Percentiles rank a stretch among this genome's conserved stretches.
These are phyloP conservation scores for Coniochaeta hoffmannii DNA, from an alignment of 2,329 filamentous ascomycete genomes.

Conservation along the genomic window DNA sequence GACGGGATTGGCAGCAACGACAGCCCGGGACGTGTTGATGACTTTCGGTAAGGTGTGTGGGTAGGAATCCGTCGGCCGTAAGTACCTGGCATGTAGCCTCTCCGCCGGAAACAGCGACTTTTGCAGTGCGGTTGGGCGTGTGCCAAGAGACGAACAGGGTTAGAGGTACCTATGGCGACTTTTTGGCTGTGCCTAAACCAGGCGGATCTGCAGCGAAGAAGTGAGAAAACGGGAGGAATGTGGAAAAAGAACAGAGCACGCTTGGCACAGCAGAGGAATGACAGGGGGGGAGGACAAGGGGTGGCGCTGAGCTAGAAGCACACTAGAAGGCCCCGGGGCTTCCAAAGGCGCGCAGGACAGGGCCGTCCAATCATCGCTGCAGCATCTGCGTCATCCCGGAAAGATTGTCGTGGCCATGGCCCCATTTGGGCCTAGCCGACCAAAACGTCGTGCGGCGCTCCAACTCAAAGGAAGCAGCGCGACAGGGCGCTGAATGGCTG, in stretches of 20 bases:
- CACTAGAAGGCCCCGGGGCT: neutral
- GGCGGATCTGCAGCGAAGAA: neutral
- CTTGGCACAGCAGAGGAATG: neutral
- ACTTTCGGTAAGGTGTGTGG: neutral
- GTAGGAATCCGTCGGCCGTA: neutral
- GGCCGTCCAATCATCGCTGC: neutral
- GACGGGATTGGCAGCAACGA: neutral
- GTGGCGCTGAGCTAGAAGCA: slow-evolving; percentile 1
- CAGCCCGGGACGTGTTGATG: neutral
- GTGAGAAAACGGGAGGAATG: neutral
- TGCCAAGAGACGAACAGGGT: neutral
- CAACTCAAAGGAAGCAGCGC: neutral
- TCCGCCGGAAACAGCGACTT: neutral
- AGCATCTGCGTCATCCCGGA: neutral
- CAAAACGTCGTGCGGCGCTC: neutral
- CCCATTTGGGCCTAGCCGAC: neutral
- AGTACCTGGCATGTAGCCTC: neutral
- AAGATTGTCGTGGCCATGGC: neutral
- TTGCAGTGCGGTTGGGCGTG: neutral
- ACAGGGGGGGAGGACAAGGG: neutral
- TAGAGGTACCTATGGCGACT: neutral
- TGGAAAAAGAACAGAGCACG: neutral
- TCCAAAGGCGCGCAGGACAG: neutral
- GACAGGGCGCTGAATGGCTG: no score
- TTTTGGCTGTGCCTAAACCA: neutral